Base-by-base conservation (phyloP, 2,329 filamentous ascomycete species). In the Botrytis elliptica region DNA sequence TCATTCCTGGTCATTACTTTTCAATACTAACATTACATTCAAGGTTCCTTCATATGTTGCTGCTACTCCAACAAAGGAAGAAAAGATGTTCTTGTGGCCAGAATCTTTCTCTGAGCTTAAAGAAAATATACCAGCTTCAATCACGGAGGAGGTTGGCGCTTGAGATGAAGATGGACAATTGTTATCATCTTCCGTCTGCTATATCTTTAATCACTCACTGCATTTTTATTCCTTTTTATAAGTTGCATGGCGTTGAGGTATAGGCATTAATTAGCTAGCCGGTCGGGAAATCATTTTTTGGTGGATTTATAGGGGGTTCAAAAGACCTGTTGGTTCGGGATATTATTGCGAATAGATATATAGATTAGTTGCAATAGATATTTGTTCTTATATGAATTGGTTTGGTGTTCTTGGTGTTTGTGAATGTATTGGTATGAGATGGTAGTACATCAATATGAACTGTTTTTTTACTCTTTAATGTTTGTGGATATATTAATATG, bases 41-140 rank as follows among this genome's bases (percentile, higher is more conserved):
- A 66, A 78, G 77, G 77, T 88, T 63, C 86, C 87, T 4, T 79
- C 84, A 29, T 85, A 87, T 68, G 82, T 86, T 25, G 84, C 85
- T 65, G 83, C 85, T 71, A 87, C 86, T 3, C 88, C 89, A 1
- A 82, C 83, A 1, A 84, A 83, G 40, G 89, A 90, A 78, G 88
- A 91, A 80, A 88, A 87, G 83, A 87, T 88, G 83, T 88, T 90
- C 77, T 81, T 90, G 62, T 91, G 88, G 89, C 89, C 89, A 0
- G 86, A 90, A 78, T 83, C 85, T 14, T 89, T 89, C 77, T 84
- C 85, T 8, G 82, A 86, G 75, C 12, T 73, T 12, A 73, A 69
- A 29, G 66, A 69, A 33, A 69, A 57, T 16, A 55, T 33, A 20
- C 64, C 71, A 25, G 10, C 64, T 25, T 42, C 64, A 6, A 73